A percentile compares a stretch with the other conserved stretches of the same genome.
Evolutionary conservation across 192 early-diverging fungal genomes (phyloP).

Genomic region (Coemansia sp.): DNA sequence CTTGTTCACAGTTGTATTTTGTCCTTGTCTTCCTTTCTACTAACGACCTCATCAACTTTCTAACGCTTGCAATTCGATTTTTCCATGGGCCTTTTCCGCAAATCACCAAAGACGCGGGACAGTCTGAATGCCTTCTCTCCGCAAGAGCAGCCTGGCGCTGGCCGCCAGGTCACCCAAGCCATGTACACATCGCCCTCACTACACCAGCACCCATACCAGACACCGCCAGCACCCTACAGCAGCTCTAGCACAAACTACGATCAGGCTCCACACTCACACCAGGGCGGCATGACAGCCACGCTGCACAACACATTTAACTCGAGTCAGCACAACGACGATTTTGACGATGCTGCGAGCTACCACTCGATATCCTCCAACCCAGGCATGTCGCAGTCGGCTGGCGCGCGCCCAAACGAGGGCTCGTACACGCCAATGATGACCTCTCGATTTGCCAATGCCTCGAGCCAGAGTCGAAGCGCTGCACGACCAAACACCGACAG

Average conservation of each 20-base stretch:
- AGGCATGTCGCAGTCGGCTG: conserved; percentile 18
- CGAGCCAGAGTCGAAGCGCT: conserved; percentile 23
- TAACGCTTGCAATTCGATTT: neutral
- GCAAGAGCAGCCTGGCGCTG: conserved; percentile 35
- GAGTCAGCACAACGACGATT: conserved; percentile 49
- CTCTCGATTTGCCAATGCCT: conserved; percentile 36
- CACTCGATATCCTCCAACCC: conserved; percentile 53
- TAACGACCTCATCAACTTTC: conserved; percentile 1
- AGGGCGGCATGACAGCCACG: conserved; percentile 21
- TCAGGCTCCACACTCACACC: neutral
- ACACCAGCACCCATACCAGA: conserved; percentile 13
- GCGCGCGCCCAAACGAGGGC: conserved; percentile 11
- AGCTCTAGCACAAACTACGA: conserved; percentile 1
- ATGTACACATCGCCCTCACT: conserved; percentile 6
- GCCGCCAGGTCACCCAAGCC: conserved; percentile 19
- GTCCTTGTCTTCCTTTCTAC: neutral
- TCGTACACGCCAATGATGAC: conserved; percentile 35
- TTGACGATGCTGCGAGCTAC: conserved; percentile 58
- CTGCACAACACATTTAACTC: conserved; percentile 22
- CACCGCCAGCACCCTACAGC: neutral
- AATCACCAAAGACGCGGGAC: conserved; percentile 25
- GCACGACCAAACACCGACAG: conserved; percentile 27
- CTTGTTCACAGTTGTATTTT: neutral
- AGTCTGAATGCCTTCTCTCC: conserved; percentile 17
- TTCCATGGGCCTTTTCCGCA: conserved; percentile 41